Conservation (phyloP, 2,329 filamentous ascomycete species). For the Cladosporium cucumerinum region DNA sequence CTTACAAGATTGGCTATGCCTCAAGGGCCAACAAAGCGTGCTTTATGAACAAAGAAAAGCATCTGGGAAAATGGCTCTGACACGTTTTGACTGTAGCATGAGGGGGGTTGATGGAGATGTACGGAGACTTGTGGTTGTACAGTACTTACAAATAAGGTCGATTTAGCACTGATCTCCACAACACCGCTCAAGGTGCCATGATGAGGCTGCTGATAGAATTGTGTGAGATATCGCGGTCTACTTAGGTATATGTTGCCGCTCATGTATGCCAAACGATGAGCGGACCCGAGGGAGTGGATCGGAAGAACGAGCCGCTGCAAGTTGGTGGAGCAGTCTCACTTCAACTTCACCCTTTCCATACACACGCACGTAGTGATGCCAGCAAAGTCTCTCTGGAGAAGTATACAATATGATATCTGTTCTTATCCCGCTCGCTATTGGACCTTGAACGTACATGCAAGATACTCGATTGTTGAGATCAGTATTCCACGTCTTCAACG, state of each 20-base stretch:
- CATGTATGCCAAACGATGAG: neutral
- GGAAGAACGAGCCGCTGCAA: neutral
- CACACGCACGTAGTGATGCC: neutral
- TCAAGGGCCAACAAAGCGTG: neutral
- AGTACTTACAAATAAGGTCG: neutral
- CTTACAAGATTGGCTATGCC: neutral
- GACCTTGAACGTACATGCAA: neutral
- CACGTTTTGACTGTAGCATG: neutral
- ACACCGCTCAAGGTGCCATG: neutral
- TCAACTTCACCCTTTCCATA: neutral
- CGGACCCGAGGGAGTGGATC: neutral
- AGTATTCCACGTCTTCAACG: neutral
- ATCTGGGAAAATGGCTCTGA: neutral
- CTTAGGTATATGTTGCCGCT: neutral
- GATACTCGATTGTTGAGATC: neutral
- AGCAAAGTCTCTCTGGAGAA: neutral
- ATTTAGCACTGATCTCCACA: neutral
- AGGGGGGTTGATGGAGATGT: neutral
- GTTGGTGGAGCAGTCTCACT: neutral
- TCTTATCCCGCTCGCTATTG: neutral
- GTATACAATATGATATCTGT: neutral
- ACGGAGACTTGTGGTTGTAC: neutral
- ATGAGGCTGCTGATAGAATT: neutral
- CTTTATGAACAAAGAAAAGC: neutral
- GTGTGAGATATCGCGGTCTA: neutral